Conservation (phyloP, 495 filamentous ascomycete genomes). For the Hyaloscypha bicolor region DNA sequence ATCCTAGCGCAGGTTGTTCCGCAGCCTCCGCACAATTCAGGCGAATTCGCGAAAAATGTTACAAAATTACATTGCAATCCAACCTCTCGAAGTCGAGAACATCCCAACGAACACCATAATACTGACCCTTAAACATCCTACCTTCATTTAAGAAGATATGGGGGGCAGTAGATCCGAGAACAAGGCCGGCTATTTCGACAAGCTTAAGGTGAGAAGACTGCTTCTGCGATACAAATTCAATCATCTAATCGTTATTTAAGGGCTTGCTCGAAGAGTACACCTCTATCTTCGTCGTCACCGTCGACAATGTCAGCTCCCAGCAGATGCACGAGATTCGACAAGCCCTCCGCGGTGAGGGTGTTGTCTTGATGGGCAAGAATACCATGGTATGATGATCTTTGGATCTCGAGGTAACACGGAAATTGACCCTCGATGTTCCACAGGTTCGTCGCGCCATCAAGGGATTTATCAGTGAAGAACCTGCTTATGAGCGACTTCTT, state of each 20-base stretch:
- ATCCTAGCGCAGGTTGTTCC: no score
- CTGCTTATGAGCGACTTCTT: constrained; percentile 95
- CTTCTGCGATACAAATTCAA: no score
- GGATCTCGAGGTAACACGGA: not conserved
- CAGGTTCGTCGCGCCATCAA: constrained; percentile 95
- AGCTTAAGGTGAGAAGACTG: constrained; percentile 67
- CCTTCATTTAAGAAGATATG: constrained; percentile 99
- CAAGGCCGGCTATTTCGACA: constrained; percentile 99
- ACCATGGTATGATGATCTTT: constrained; percentile 73
- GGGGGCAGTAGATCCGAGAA: constrained; percentile 86
- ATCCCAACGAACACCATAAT: constrained; percentile 22
- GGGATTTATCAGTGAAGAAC: constrained; percentile 79
- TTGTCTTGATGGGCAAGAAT: constrained; percentile 99
- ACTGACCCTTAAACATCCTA: constrained; percentile 94
- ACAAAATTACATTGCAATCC: constrained; percentile 14
- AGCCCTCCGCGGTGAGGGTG: constrained; percentile 81
- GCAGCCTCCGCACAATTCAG: not conserved
- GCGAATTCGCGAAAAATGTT: constrained; percentile 17
- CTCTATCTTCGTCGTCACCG: constrained; percentile 94
- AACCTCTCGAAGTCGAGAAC: constrained; percentile 24
- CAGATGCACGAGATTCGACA: constrained; percentile 99
- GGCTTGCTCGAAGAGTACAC: constrained; percentile 86
- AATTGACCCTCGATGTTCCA: constrained; percentile 19
- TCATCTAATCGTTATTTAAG: no score
- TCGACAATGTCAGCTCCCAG: constrained; percentile 97